These are phyloP conservation scores for Aspergillus eucalypticola DNA, from an alignment of 2,329 filamentous ascomycete species.

Conservation along the genomic window DNA sequence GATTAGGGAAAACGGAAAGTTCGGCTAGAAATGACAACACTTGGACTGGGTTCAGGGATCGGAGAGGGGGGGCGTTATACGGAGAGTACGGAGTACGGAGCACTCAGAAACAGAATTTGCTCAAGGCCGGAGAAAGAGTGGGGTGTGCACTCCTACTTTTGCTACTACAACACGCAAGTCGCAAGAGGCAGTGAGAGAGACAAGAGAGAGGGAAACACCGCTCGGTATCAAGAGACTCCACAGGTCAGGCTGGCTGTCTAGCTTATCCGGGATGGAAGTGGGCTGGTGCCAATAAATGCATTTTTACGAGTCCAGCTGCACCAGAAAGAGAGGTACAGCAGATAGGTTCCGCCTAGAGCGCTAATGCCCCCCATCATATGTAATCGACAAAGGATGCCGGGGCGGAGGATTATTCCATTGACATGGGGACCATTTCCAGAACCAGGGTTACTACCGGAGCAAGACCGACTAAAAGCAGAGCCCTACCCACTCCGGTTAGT, in stretches of 20 bases:
- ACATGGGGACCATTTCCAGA: conserved; percentile 15
- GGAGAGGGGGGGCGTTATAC: background rate
- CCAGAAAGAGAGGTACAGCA: conserved; percentile 5
- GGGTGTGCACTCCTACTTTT: background rate
- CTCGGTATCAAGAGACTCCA: conserved; percentile 7
- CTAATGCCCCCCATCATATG: background rate
- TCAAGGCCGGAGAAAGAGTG: background rate
- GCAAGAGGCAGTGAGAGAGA: background rate
- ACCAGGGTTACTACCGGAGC: conserved; percentile 7
- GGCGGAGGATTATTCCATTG: conserved; percentile 11
- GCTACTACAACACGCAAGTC: background rate
- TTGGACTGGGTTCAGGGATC: conserved; percentile 2
- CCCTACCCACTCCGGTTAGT: conserved; percentile 1
- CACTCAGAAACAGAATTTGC: conserved; percentile 4
- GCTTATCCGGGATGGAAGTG: background rate
- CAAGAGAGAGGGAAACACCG: conserved; percentile 1
- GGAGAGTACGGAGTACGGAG: background rate
- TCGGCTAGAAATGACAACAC: conserved; percentile 17
- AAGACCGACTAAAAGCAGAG: background rate
- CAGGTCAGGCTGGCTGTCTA: background rate
- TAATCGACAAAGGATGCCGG: background rate
- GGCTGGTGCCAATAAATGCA: conserved; percentile 8
- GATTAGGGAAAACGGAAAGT: conserved; percentile 8
- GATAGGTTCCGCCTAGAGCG: conserved; percentile 11
- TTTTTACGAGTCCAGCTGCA: conserved; percentile 18